These are phyloP conservation scores for Boletus fagicola DNA, from an alignment of 768 basidiomycete genomes.

Conservation along the genomic window DNA sequence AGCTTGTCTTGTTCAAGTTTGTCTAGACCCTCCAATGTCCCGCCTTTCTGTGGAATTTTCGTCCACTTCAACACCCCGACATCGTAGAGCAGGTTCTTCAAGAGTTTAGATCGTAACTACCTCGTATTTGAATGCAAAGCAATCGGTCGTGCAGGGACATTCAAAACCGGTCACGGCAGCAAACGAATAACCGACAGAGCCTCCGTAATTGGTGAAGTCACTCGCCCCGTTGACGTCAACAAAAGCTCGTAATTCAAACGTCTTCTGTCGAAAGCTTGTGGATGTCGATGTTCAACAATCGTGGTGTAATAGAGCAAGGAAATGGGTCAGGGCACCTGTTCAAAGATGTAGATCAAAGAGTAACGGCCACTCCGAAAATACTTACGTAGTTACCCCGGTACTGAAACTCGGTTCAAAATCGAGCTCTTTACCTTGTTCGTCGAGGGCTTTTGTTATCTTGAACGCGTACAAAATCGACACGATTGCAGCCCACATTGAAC, in stretches of 20 bases:
- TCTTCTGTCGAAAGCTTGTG: not conserved
- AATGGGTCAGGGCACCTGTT: slow-evolving; percentile 12
- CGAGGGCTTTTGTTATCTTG: no score
- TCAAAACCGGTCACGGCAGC: no score
- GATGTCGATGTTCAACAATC: slow-evolving; percentile 3
- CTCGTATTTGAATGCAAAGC: not conserved
- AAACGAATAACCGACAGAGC: not conserved
- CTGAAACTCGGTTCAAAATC: no score
- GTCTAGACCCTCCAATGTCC: not conserved
- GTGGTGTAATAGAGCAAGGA: slow-evolving; percentile 9
- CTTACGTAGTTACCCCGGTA: no score
- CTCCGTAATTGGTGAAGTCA: not conserved
- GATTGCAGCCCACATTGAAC: no score
- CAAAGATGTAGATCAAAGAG: not conserved
- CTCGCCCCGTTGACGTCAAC: not conserved
- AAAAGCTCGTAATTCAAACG: not conserved
- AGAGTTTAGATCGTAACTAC: slow-evolving; percentile 7
- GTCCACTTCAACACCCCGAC: slow-evolving; percentile 4
- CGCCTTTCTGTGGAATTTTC: slow-evolving; percentile 3
- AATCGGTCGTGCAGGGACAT: not conserved
- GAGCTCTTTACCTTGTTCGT: no score
- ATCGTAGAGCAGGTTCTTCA: slow-evolving; percentile 22
- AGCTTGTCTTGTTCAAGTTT: not conserved
- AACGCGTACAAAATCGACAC: no score
- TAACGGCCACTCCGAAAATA: no score